Evolutionary conservation across 805 yeast genomes (phyloP), one percentile per base, ranked within the genome.

Genomic region (Saccharomyces kudriavzevii): DNA sequence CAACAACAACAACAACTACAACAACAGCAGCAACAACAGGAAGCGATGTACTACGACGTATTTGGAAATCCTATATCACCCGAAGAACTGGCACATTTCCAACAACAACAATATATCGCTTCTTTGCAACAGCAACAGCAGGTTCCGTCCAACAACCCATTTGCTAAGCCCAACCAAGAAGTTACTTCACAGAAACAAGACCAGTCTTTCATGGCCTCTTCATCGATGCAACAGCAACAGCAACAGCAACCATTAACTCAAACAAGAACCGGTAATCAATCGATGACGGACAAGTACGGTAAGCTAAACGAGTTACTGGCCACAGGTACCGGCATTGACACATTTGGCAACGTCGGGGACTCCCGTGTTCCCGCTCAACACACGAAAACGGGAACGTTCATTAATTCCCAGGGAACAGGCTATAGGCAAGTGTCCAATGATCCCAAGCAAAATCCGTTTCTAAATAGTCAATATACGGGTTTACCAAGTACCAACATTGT

Each of bases 241-340:
- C 43, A 35, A 17, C 24, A 17, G 20, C 24, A 17, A 4, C 75
- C 76, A 49, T 52, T 79, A 47, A 69, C 65, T 20, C 77, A 70
- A 57, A 72, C 76, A 4, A 68, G 74, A 47, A 78, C 83, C 1
- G 83, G 83, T 13, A 73, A 77, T 25, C 80, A 77, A 60, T 71
- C 70, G 54, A 77, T 80, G 65, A 78, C 78, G 57, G 81, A 80
- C 48, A 74, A 77, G 61, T 70, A 80, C 77, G 73, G 89, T 56
- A 89, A 87, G 54, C 77, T 90, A 65, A 89, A 89, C 72, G 78
- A 80, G 51, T 75, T 89, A 52, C 75, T 90, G 59, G 87, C 91
- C n/a, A 80, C 82, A 47, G 96, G 96, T 27, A 87, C 95, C 0
- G 96, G 96, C 26, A 76, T 89, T 54, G 97, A 90, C 71, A 90